Evolutionary conservation across 2,329 filamentous ascomycete genomes (phyloP).

Genomic region (Curvularia sp.): DNA sequence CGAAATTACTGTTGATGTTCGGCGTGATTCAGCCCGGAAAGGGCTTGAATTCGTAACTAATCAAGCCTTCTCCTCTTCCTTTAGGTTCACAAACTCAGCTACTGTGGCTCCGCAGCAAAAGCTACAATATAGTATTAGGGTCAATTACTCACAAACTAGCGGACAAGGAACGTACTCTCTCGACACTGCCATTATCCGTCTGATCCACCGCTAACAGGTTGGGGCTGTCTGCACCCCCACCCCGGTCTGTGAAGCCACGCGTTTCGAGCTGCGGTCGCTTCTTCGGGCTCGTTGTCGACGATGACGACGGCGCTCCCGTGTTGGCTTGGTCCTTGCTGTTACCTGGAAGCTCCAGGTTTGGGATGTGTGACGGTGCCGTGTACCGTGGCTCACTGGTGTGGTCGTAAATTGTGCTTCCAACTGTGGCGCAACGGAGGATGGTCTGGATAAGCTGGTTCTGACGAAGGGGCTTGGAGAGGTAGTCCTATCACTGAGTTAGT

Average conservation of each 20-base stretch:
- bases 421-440: constrained; percentile 93
- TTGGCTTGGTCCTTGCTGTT: constrained; percentile 8
- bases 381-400: constrained; percentile 53
- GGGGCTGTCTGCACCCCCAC: constrained; percentile 68
- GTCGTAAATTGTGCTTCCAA: constrained; percentile 82
- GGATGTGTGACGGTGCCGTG: constrained; percentile 15
- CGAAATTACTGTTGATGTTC: neutral
- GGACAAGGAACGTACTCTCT: constrained; percentile 57
- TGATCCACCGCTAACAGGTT: constrained; percentile 66
- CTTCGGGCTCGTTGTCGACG: constrained; percentile 16
- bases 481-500: constrained; percentile 63
- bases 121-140: constrained; percentile 37
- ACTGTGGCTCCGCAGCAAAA: constrained; percentile 59
- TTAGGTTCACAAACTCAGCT: constrained; percentile 46
- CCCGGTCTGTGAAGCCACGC: constrained; percentile 73
- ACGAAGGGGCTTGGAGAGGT: constrained; percentile 93
- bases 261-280: constrained; percentile 64
- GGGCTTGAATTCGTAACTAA: constrained; percentile 12
- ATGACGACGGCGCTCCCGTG: constrained; percentile 8
- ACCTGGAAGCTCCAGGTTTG: constrained; percentile 11
- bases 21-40: constrained; percentile 1
- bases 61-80: constrained; percentile 30
- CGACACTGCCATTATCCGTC: constrained; percentile 66
- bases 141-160: constrained; percentile 28
- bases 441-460: constrained; percentile 98